Percentiles rank a stretch among this genome's conserved stretches.
phyloP scores from a whole-genome alignment of 2,329 filamentous ascomycete species.

The Monosporascus sp. region DNA sequence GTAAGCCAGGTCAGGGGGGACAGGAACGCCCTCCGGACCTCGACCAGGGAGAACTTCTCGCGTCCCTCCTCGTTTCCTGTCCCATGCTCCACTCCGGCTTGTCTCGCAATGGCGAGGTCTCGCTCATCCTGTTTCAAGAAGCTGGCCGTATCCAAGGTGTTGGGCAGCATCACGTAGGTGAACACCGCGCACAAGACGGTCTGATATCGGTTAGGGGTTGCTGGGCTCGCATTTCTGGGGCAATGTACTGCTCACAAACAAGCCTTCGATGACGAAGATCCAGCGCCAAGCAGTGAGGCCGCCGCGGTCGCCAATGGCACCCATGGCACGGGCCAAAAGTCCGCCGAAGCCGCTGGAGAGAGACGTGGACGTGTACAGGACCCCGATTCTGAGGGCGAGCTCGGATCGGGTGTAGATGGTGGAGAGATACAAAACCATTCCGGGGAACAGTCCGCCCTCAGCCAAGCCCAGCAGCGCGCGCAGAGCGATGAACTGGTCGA shows the following conservation, averaged over 20 bases:
- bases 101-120: no score
- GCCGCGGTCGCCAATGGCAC: conserved; percentile 50
- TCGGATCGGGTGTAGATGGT: conserved; percentile 56
- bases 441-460: conserved; percentile 61
- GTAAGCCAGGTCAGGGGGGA: not conserved
- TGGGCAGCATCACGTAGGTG: no score
- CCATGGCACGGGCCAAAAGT: conserved; percentile 55
- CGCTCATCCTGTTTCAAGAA: no score
- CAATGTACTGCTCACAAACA: conserved; percentile 34
- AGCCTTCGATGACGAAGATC: conserved; percentile 59
- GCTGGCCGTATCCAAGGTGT: no score
- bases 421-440: conserved; percentile 64
- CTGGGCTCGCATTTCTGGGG: no score
- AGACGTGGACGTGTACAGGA: conserved; percentile 64
- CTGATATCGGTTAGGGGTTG: not conserved
- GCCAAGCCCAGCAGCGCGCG: conserved; percentile 55
- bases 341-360: conserved; percentile 60
- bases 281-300: conserved; percentile 55
- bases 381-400: conserved; percentile 57
- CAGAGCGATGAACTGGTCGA: conserved; percentile 53
- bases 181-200: no score
- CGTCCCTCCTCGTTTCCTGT: no score
- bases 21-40: not conserved
- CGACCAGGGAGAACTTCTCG: not conserved
- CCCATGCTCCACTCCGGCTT: no score